Evolutionary conservation across 345 rosid species (phyloP).

Genomic region (Citrus glauca): DNA sequence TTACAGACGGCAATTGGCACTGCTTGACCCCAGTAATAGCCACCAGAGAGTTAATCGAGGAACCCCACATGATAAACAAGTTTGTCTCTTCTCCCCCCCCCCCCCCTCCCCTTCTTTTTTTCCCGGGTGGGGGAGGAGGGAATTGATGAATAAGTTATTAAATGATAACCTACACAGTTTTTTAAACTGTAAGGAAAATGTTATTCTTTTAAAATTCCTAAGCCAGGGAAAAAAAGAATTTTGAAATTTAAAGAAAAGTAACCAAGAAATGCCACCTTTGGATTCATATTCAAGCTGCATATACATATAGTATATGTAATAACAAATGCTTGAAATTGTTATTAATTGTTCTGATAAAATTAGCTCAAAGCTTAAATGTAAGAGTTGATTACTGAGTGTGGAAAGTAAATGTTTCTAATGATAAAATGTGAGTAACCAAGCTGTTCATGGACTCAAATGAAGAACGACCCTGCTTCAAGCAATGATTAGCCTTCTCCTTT

Average conservation of each 20-base stretch:
- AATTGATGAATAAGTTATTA: neutral
- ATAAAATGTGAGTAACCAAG: constrained; percentile 25
- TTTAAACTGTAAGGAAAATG: neutral
- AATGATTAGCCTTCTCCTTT: constrained; percentile 15
- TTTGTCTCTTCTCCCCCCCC: neutral
- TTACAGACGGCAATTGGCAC: neutral
- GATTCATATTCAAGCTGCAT: neutral
- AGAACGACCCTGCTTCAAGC: constrained; percentile 20
- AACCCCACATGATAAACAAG: neutral
- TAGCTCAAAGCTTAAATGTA: neutral
- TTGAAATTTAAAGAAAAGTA: neutral
- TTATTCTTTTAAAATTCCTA: neutral
- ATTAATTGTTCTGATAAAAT: neutral
- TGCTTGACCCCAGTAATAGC: neutral
- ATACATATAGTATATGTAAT: neutral
- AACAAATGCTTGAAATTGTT: neutral
- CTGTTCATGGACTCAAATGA: constrained; percentile 12
- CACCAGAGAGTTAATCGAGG: too few relatives aligned
- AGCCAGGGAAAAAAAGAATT: neutral
- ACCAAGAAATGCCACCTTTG: neutral
- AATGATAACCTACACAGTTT: neutral
- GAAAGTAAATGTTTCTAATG: constrained; percentile 6
- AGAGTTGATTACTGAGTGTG: neutral
- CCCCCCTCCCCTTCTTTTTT: too few relatives aligned
- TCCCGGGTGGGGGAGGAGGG: too few relatives aligned